Conservation (phyloP, 352 stramenopile species). For the Peronospora tabacina region DNA sequence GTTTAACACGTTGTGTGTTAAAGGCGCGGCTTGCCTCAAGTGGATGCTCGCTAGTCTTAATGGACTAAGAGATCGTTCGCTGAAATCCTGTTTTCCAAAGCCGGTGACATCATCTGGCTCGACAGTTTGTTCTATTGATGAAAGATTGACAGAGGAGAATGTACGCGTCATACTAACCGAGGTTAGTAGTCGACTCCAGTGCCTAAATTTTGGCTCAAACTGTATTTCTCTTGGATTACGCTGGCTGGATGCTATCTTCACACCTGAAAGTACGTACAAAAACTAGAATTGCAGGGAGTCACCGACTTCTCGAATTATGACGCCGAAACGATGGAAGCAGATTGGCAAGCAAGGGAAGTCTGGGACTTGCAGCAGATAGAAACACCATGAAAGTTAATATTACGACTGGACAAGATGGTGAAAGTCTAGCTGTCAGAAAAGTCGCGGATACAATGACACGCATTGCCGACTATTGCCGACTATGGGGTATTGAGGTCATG, state of each 20-base stretch:
- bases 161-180: slow-evolving; percentile 32
- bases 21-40: slow-evolving; percentile 30
- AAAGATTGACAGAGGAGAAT: slow-evolving; percentile 8
- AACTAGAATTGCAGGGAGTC: slow-evolving; percentile 22
- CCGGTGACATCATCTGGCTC: not conserved
- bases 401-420: slow-evolving; percentile 2
- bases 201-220: slow-evolving; percentile 53
- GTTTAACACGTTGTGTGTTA: slow-evolving; percentile 54
- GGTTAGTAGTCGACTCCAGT: slow-evolving; percentile 32
- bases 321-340: slow-evolving; percentile 19
- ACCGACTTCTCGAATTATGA: slow-evolving; percentile 3
- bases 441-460: slow-evolving; percentile 14
- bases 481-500: slow-evolving; percentile 22
- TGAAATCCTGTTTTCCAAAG: slow-evolving; percentile 51
- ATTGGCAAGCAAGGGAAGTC: slow-evolving; percentile 18
- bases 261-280: slow-evolving; percentile 40
- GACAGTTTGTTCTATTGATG: not conserved
- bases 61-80: slow-evolving; percentile 34
- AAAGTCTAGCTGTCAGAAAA: slow-evolving; percentile 6
- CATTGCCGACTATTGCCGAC: slow-evolving; percentile 28
- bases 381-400: slow-evolving; percentile 25
- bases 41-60: slow-evolving; percentile 34
- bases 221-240: slow-evolving; percentile 32
- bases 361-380: slow-evolving; percentile 49
- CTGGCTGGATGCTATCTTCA: slow-evolving; percentile 52